A percentile compares a stretch with the other conserved stretches of the same genome.
Evolutionary conservation across 805 yeast genomes (phyloP).

Genomic region (Danielia reshetovae): DNA sequence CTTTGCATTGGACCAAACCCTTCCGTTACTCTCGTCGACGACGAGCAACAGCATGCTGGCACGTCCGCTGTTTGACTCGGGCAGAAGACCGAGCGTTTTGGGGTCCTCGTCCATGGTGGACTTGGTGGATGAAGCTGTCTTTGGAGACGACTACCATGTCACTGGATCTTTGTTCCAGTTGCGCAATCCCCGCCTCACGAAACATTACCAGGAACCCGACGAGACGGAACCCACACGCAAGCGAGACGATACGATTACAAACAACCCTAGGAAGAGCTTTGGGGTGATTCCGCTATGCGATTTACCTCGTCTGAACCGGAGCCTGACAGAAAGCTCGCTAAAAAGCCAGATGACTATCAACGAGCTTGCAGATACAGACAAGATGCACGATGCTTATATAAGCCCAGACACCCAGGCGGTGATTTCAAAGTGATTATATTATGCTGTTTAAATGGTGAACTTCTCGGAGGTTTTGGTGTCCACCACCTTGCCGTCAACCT

Average conservation of each 20-base stretch:
- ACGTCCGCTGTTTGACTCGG: constrained; percentile 7
- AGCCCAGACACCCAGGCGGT: background rate
- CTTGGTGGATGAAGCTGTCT: constrained; percentile 9
- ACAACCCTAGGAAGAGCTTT: constrained; percentile 14
- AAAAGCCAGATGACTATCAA: constrained; percentile 8
- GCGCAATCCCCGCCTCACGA: constrained; percentile 15
- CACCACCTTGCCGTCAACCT: constrained; percentile 13
- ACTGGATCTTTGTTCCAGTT: constrained; percentile 7
- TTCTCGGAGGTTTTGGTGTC: constrained; percentile 14
- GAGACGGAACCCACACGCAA: constrained; percentile 1
- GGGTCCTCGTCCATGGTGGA: constrained; percentile 11
- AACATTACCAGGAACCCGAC: constrained; percentile 11
- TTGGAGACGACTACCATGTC: constrained; percentile 9
- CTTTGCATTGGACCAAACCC: constrained; percentile 11
- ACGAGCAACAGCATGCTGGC: constrained; percentile 6
- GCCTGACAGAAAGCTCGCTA: constrained; percentile 10
- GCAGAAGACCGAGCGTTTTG: constrained; percentile 4
- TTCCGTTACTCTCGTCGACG: constrained; percentile 12
- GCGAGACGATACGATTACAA: background rate
- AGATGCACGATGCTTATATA: background rate
- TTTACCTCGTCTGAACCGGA: background rate
- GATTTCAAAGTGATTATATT: background rate
- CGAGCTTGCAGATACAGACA: constrained; percentile 1
- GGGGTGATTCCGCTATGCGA: constrained; percentile 9
- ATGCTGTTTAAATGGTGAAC: constrained; percentile 4